Conservation (phyloP, 179 eudicot species). For the Silene coronaria region DNA sequence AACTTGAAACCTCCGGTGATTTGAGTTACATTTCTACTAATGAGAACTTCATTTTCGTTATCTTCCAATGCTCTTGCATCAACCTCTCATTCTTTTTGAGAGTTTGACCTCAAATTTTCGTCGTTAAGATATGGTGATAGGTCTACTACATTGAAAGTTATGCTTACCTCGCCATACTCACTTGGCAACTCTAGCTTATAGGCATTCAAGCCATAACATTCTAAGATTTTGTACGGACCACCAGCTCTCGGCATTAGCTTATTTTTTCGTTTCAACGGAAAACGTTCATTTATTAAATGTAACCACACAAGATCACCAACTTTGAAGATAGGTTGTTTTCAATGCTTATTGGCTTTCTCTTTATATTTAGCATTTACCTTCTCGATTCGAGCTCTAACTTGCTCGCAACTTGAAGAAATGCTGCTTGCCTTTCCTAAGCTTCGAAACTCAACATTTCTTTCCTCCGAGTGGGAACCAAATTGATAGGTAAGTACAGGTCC, state of each 20-base stretch:
- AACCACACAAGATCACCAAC: neutral
- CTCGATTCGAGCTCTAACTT: neutral
- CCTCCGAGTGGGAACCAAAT: too few species aligned
- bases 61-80: too few species aligned
- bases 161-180: neutral
- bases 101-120: too few species aligned
- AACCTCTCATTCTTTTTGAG: too few species aligned
- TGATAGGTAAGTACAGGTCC: too few species aligned
- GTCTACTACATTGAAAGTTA: neutral
- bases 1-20: too few species aligned
- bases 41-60: too few species aligned
- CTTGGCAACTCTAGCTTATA: neutral
- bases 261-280: neutral
- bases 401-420: neutral
- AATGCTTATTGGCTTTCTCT: neutral
- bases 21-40: too few species aligned
- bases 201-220: neutral
- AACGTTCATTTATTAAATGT: neutral
- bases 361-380: neutral
- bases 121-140: too few species aligned
- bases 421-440: neutral
- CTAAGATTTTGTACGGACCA: neutral
- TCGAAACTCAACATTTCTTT: neutral
- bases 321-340: neutral
- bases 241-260: neutral